A percentile compares a stretch with the other conserved stretches of the same genome.
Conservation (phyloP, 1,284 basidiomycete genomes). For the Moesziomyces globuligerus region DNA sequence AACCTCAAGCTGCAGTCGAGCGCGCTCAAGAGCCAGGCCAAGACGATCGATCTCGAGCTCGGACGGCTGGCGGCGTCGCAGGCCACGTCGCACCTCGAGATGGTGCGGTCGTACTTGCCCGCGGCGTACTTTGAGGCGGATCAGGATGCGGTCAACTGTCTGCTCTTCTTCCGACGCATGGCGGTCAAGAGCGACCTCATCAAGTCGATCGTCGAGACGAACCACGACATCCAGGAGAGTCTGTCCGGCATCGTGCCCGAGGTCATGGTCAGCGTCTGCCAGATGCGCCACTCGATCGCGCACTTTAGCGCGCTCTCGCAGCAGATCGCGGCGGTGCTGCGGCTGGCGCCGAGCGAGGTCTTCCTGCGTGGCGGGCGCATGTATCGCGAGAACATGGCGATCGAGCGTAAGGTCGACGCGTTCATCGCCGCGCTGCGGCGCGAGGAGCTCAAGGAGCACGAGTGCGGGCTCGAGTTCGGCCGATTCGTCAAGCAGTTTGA, state of each 20-base stretch:
- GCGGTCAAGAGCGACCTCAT: constrained; percentile 60
- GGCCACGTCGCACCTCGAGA: constrained; percentile 54
- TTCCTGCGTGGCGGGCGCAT: constrained; percentile 75
- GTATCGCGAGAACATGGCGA: constrained; percentile 79
- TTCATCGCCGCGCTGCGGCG: constrained; percentile 84
- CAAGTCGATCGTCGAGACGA: constrained; percentile 56
- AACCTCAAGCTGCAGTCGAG: constrained; percentile 63
- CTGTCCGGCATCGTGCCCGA: constrained; percentile 53
- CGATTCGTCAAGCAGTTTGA: constrained; percentile 68
- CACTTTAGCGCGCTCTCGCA: constrained; percentile 60
- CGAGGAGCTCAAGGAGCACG: constrained; percentile 90
- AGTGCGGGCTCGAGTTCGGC: constrained; percentile 87
- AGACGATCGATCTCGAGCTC: constrained; percentile 59
- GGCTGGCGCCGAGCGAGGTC: constrained; percentile 49
- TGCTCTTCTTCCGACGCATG: constrained; percentile 65
- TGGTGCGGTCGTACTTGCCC: constrained; percentile 60
- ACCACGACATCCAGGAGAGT: constrained; percentile 58
- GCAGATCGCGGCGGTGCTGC: constrained; percentile 62
- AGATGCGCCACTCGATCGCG: constrained; percentile 61
- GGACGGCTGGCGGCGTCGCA: constrained; percentile 57
- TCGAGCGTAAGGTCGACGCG: constrained; percentile 90
- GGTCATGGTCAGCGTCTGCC: constrained; percentile 56
- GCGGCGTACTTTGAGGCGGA: constrained; percentile 58
- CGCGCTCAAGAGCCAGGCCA: constrained; percentile 63
- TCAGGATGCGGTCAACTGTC: constrained; percentile 53